Conservation (phyloP, 495 filamentous ascomycete genomes). For the Talaromyces trachyspermus region DNA sequence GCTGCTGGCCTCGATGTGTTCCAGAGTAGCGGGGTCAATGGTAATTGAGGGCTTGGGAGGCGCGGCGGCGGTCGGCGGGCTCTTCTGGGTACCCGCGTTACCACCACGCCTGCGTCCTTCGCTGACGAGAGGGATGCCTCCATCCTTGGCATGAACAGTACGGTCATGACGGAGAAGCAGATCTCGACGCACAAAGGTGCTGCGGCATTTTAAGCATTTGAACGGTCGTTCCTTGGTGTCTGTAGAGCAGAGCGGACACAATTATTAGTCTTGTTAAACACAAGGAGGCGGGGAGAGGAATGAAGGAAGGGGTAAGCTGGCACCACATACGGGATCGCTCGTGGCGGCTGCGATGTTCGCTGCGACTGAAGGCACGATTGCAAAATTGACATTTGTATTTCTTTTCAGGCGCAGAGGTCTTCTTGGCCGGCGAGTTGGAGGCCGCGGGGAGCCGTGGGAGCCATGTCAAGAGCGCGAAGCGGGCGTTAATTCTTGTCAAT, state of each 20-base stretch:
- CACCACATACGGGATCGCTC: conserved; percentile 89
- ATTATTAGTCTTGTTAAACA: conserved; percentile 14
- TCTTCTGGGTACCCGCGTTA: conserved; percentile 46
- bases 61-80: conserved; percentile 54
- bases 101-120: conserved; percentile 84
- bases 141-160: conserved; percentile 98
- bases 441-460: conserved; percentile 56
- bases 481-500: conserved; percentile 41
- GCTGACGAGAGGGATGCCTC: conserved; percentile 87
- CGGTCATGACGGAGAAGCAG: conserved; percentile 94
- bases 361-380: conserved; percentile 91
- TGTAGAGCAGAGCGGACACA: conserved; percentile 30
- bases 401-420: conserved; percentile 70
- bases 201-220: conserved; percentile 95
- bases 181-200: conserved; percentile 96
- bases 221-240: conserved; percentile 99
- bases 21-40: conserved; percentile 80
- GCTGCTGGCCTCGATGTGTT: conserved; percentile 90
- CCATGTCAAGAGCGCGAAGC: conserved; percentile 33
- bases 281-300: neutral
- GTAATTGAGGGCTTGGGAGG: conserved; percentile 75
- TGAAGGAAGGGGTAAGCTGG: conserved; percentile 2
- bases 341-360: conserved; percentile 94
- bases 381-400: conserved; percentile 99
- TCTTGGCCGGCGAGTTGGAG: conserved; percentile 49